Evolutionary conservation across 1,139 yeast genomes (phyloP).

Genomic region (Magnusiomyces clavatus): DNA sequence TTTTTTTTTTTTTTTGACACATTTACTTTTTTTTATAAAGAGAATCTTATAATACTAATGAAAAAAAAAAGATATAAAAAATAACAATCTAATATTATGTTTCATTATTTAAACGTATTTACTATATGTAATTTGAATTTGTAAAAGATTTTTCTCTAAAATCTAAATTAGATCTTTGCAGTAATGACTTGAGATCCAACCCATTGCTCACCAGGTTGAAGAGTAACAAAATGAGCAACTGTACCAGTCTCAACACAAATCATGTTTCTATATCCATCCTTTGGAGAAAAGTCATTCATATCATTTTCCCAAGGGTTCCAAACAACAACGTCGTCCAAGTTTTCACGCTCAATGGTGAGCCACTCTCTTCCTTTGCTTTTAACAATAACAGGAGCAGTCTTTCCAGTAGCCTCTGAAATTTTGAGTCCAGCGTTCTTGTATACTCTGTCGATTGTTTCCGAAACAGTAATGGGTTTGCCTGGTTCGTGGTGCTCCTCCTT

Average conservation of each 20-base stretch:
- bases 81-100: not conserved
- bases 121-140: no score
- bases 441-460: slow-evolving; percentile 77
- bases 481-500: slow-evolving; percentile 55
- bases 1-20: no score
- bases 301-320: slow-evolving; percentile 97
- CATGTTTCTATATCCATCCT: slow-evolving; percentile 75
- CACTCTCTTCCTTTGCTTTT: slow-evolving; percentile 66
- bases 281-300: slow-evolving; percentile 85
- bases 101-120: not conserved
- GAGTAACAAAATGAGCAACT: slow-evolving; percentile 56
- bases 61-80: no score
- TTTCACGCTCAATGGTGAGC: slow-evolving; percentile 52
- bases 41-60: no score
- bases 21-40: no score
- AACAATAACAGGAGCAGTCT: slow-evolving; percentile 35
- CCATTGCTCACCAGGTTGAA: slow-evolving; percentile 70
- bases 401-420: no score
- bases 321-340: slow-evolving; percentile 82
- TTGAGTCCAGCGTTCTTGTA: slow-evolving; percentile 42
- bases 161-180: slow-evolving; percentile 15
- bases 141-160: not conserved
- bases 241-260: slow-evolving; percentile 92
- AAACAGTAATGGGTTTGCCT: slow-evolving; percentile 63
- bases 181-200: slow-evolving; percentile 49